phyloP scores from a whole-genome alignment of 2,329 filamentous ascomycete species.

The Fusarium sp. region DNA sequence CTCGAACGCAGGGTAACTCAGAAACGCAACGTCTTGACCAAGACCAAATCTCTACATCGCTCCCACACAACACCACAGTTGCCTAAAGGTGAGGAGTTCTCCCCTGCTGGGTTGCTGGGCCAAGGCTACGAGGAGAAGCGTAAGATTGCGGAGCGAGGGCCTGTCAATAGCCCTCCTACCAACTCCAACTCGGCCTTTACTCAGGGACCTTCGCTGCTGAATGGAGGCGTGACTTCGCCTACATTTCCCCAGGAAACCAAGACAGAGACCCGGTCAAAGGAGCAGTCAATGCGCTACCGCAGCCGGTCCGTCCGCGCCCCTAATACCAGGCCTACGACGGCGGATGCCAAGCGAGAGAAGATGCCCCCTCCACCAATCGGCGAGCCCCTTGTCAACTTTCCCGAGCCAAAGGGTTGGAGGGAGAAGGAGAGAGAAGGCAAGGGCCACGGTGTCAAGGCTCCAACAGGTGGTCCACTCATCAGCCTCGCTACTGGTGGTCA shows the following conservation, averaged over 20 bases:
- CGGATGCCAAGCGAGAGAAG: conserved; percentile 44
- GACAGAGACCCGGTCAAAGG: conserved; percentile 48
- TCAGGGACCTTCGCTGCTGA: conserved; percentile 68
- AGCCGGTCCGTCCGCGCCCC: conserved; percentile 39
- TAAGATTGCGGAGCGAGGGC: conserved; percentile 48
- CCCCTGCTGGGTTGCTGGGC: conserved; percentile 63
- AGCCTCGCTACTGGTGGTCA: conserved; percentile 55
- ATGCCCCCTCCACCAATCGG: conserved; percentile 40
- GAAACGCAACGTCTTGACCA: conserved; percentile 22
- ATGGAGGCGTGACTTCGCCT: conserved; percentile 48
- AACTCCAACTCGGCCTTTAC: conserved; percentile 57
- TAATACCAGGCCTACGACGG: conserved; percentile 38
- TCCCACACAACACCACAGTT: conserved; percentile 17
- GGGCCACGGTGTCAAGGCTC: conserved; percentile 59
- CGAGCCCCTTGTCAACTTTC: conserved; percentile 76
- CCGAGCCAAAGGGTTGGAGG: conserved; percentile 70
- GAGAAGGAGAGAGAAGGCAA: conserved; percentile 54
- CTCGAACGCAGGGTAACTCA: conserved; percentile 28
- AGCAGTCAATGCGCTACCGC: conserved; percentile 52
- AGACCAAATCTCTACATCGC: conserved; percentile 46
- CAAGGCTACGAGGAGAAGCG: conserved; percentile 60
- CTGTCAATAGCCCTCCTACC: conserved; percentile 42
- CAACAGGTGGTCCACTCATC: conserved; percentile 57
- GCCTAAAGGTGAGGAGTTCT: conserved; percentile 55
- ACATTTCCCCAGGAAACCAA: conserved; percentile 40